These are phyloP conservation scores for Fraxinus dipetala DNA, from an alignment of 305 asterid species.

Conservation along the genomic window DNA sequence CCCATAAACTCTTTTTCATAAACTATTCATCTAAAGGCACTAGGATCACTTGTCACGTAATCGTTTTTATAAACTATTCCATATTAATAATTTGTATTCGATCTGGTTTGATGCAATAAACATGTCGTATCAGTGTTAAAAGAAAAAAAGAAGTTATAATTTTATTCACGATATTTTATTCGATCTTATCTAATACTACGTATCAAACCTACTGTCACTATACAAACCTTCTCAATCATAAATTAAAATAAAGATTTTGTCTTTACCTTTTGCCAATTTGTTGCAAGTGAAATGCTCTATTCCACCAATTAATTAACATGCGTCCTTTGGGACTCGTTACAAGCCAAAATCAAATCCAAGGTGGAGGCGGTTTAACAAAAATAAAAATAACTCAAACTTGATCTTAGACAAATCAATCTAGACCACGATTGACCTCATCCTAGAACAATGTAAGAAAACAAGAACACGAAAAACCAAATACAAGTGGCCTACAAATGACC, in stretches of 20 bases:
- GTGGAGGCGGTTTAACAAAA: neutral
- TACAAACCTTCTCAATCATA: neutral
- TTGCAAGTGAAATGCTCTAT: neutral
- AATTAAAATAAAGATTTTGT: no score
- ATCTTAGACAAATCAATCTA: neutral
- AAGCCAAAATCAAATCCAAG: neutral
- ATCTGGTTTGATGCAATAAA: neutral
- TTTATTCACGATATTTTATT: neutral
- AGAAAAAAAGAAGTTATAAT: no score
- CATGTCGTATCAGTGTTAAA: neutral
- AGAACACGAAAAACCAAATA: no score
- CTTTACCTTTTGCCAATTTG: neutral
- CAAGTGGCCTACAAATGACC: neutral
- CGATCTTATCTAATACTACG: neutral
- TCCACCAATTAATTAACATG: neutral
- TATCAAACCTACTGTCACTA: neutral
- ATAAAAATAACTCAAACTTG: neutral
- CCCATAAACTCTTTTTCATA: slow-evolving; percentile 41
- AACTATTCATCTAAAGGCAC: slow-evolving; percentile 4
- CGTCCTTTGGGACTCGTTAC: neutral
- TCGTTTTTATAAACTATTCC: neutral
- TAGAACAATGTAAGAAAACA: no score
- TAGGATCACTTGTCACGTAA: neutral
- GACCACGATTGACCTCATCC: neutral
- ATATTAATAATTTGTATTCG: neutral